Evolutionary conservation across 2,329 filamentous ascomycete genomes (phyloP), one percentile per base, ranked within the genome.

Genomic region (Shiraia bambusicola): DNA sequence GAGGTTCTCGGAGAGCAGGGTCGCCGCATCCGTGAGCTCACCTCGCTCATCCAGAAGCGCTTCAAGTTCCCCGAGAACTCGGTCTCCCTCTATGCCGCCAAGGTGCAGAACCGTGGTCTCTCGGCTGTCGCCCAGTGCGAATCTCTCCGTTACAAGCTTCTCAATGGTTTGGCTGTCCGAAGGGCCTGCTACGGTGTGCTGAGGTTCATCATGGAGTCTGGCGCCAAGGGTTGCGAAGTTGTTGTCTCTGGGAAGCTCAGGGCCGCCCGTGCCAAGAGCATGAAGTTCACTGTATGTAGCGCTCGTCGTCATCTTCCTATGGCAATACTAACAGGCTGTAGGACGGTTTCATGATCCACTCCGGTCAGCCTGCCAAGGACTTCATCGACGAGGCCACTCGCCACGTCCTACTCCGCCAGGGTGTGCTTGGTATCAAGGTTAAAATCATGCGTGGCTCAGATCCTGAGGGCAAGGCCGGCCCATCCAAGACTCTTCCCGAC

Each of bases 11-110:
- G 93, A 73, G 93, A 98, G 86, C 93, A 98, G 84, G 93, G 93
- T 72, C 91, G 93, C 81, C 89, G 93, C 81, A 98, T 98, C 78
- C 92, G 93, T 76, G 93, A 98, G 84, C 90, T 98, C 78, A 98
- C 93, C 74, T 96, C 90, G 71, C 87, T 98, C 74, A 98, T 98
- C 83, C 94, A 98, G 83, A 97, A 98, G 88, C 91, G 93, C 73
- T 98, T 98, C 88, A 96, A 96, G 84, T 98, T 98, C 87, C 92
- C 93, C 78, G 92, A 97, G 82, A 97, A 97, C 88, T 94, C 87
- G 67, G 93, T 98, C 75, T 97, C 93, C 61, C 90, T 98, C 72
- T 98, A 98, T 77, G 93, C 93, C 79, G 94, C 93, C 77, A 98
- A 98, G 87, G 93, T 98, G 72, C 93, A 97, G 84, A 97, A 96